Percentiles rank a stretch among this genome's conserved stretches.
phyloP scores from a whole-genome alignment of 116 monocot species.

The Posidonia oceanica region DNA sequence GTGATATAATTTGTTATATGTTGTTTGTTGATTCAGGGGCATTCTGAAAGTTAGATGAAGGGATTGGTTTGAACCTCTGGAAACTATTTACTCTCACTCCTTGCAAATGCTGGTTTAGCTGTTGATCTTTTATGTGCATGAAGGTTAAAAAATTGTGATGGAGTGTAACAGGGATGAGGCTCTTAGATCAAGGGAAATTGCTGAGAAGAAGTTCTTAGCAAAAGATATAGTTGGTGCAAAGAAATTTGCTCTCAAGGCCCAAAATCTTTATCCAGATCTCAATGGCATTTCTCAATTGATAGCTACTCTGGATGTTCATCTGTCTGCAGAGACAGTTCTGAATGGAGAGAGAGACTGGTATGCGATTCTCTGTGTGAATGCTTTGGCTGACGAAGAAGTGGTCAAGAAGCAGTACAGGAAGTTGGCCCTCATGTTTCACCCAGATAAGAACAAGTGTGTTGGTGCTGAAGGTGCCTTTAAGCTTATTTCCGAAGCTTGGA shows the following conservation, averaged over 20 bases:
- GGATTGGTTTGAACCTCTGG: neutral
- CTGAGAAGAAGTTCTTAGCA: constrained; percentile 38
- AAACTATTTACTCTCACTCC: neutral
- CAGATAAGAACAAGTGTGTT: constrained; percentile 77
- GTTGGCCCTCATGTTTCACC: constrained; percentile 70
- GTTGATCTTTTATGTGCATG: neutral
- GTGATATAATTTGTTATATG: neutral
- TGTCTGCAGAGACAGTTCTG: constrained; percentile 30
- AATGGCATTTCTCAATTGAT: constrained; percentile 46
- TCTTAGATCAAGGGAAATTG: constrained; percentile 39
- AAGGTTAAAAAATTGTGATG: constrained; percentile 19
- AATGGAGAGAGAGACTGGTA: constrained; percentile 74
- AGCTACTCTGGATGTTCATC: constrained; percentile 39
- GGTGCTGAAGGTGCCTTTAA: constrained; percentile 91
- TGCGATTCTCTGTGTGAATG: constrained; percentile 27
- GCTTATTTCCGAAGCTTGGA: constrained; percentile 79
- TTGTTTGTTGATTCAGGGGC: neutral
- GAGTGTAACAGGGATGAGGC: constrained; percentile 73
- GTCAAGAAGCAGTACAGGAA: constrained; percentile 79
- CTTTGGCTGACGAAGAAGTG: constrained; percentile 53
- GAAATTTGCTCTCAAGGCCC: constrained; percentile 53
- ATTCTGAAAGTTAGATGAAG: neutral
- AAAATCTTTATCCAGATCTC: constrained; percentile 42
- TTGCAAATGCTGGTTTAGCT: neutral
- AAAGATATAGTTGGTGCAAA: constrained; percentile 49